Evolutionary conservation across 2,329 filamentous ascomycete species (phyloP), one percentile per base, ranked within the genome.

Genomic region (Capronia coronata): DNA sequence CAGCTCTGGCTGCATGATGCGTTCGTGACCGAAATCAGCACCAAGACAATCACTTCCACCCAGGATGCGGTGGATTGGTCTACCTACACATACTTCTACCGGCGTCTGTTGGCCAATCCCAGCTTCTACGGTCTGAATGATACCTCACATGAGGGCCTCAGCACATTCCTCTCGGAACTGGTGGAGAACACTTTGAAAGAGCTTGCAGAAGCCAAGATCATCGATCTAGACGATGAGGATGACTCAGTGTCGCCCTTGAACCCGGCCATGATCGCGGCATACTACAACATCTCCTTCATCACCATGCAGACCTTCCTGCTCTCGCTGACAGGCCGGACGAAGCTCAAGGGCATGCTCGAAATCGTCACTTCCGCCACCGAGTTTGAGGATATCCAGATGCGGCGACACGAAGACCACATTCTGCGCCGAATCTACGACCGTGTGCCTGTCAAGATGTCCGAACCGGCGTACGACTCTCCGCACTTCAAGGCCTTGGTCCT

Each of bases 401-500:
- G 93, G 52, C 82, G 93, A 30, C 91, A 97, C 64, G 93, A 98
- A 67, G 88, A 94, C 52, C 79, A 80, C 56, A 78, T 96, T 34
- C 77, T 98, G 34, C 84, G 87, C 44, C 87, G 89, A 55, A 93
- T 98, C 59, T 97, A 98, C 68, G 90, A 96, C 62, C 85, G 89
- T 45, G 78, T 94, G 19, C 93, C 93, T 0, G 91, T 96, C 65
- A 97, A 97, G 76, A 93, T 97, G 84, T 79, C 87, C 0, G 80
- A 95, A 58, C 79, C 82, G 11, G 83, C 81, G 51, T 94, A 84
- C 62, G 88, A 96, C 66, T 93, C 88, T n/a, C 89, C 93, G 1
- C 89, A 97, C 65, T 97, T 97, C 78, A 98, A 98, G 72, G 86
- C 91, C 0, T 96, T 97, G 64, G 87, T 97, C n/a, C 77, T 98